These are phyloP conservation scores for Trichomonascus vanleenenianus DNA, from an alignment of 805 yeast species.

Conservation along the genomic window DNA sequence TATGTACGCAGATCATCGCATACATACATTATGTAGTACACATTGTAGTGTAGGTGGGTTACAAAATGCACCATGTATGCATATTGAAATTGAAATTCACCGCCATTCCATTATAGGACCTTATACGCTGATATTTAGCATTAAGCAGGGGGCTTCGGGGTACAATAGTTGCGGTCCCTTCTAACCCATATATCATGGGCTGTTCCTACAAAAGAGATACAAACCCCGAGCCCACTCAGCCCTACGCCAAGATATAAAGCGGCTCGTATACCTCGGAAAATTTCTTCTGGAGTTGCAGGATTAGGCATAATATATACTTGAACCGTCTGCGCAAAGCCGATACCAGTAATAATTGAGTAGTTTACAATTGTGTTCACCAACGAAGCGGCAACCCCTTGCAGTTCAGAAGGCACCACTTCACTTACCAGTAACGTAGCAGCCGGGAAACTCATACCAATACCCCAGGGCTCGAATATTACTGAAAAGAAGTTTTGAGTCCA, in stretches of 20 bases:
- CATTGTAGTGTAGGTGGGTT: too few relatives aligned
- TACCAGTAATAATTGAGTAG: conserved; percentile 61
- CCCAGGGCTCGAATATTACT: conserved; percentile 53
- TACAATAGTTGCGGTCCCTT: too few relatives aligned
- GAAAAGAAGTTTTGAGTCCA: conserved; percentile 52
- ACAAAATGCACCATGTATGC: too few relatives aligned
- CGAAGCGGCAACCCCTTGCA: conserved; percentile 76
- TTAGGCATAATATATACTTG: conserved; percentile 24
- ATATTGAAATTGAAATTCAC: too few relatives aligned
- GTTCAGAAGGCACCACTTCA: conserved; percentile 48
- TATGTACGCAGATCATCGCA: too few relatives aligned
- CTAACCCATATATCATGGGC: too few relatives aligned
- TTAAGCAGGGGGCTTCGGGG: too few relatives aligned
- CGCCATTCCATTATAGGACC: too few relatives aligned
- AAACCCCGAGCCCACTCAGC: too few relatives aligned
- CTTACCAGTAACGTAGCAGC: conserved; percentile 60
- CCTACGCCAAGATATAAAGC: conserved; percentile 59
- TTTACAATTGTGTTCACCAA: conserved; percentile 62
- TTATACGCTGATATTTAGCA: too few relatives aligned
- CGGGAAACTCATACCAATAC: conserved; percentile 75
- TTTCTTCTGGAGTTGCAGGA: neutral
- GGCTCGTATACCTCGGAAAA: conserved; percentile 43
- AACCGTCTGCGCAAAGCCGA: conserved; percentile 65
- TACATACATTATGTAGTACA: too few relatives aligned
- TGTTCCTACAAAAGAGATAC: too few relatives aligned